Percentiles rank a stretch among this genome's conserved stretches.
Conservation (phyloP, 805 yeast species). For the Yarrowia deformans region DNA sequence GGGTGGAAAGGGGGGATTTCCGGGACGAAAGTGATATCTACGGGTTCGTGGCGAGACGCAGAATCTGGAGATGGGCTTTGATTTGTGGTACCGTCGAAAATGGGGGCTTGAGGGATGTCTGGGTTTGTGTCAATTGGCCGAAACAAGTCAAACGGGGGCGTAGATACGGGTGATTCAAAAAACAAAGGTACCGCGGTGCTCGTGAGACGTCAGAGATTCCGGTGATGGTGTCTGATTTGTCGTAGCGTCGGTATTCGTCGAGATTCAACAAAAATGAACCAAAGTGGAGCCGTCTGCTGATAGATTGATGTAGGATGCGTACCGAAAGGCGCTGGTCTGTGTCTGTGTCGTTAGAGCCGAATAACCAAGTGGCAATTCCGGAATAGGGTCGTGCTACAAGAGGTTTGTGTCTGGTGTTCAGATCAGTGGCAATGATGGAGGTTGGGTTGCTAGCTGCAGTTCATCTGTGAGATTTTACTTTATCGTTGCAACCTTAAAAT, state of each 20-base stretch:
- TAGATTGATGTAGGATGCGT: not conserved
- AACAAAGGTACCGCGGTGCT: not conserved
- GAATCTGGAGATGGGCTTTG: not conserved
- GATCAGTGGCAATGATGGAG: constrained; percentile 28
- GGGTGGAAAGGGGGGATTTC: too few species aligned
- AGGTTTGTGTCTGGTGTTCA: not conserved
- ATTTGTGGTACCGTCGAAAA: not conserved
- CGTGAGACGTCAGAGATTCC: not conserved
- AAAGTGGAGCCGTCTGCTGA: not conserved
- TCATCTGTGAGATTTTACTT: constrained; percentile 23
- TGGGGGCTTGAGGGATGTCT: not conserved
- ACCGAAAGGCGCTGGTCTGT: not conserved
- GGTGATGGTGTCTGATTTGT: not conserved
- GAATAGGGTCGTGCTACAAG: not conserved
- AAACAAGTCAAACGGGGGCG: too few species aligned
- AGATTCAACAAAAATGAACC: not conserved
- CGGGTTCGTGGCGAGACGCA: not conserved
- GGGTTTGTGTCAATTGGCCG: not conserved
- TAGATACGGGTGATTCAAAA: too few species aligned
- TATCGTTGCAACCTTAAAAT: not conserved
- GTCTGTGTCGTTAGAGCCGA: not conserved
- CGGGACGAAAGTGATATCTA: not conserved
- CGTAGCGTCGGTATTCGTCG: not conserved
- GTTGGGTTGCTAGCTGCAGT: constrained; percentile 35
- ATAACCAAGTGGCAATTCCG: not conserved